A percentile compares a stretch with the other conserved stretches of the same genome.
Evolutionary conservation across 2,329 filamentous ascomycete genomes (phyloP).

Genomic region (Curvularia verruculosa): DNA sequence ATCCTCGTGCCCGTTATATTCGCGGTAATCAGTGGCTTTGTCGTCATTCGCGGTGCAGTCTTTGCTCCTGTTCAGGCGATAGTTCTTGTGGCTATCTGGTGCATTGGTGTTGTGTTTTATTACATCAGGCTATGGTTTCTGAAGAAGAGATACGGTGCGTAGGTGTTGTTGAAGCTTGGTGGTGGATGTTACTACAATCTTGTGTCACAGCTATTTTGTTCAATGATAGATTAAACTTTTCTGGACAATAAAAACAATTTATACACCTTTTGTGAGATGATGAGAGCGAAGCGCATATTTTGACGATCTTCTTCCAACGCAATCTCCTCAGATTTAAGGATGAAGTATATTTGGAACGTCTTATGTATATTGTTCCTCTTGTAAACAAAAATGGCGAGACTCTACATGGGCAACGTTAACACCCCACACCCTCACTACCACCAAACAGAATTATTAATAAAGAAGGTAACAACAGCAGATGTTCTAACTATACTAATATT

Average conservation of each 20-base stretch:
- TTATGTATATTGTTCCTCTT: background rate
- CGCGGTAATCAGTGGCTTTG: conserved; percentile 59
- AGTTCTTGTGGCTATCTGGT: conserved; percentile 41
- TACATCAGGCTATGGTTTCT: conserved; percentile 19
- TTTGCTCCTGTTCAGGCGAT: conserved; percentile 44
- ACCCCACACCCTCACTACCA: too few species aligned
- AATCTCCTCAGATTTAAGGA: conserved; percentile 35
- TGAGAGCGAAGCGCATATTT: conserved; percentile 38
- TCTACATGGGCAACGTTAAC: too few species aligned
- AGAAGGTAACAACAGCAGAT: too few species aligned
- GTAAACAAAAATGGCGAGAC: too few species aligned
- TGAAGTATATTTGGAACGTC: background rate
- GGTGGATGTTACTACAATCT: background rate
- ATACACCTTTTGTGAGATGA: conserved; percentile 41
- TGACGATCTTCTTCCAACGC: conserved; percentile 44
- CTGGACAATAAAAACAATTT: conserved; percentile 28
- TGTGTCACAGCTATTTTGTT: background rate
- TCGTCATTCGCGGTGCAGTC: conserved; percentile 43
- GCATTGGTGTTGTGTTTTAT: conserved; percentile 29
- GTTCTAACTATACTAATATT: too few species aligned
- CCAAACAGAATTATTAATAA: too few species aligned
- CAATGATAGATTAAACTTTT: background rate
- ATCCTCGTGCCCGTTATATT: conserved; percentile 62
- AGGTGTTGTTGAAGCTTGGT: background rate
- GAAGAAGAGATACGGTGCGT: background rate